Evolutionary conservation across 2,329 filamentous ascomycete genomes (phyloP), one percentile per base, ranked within the genome.

Genomic region (Ascochyta fabae): DNA sequence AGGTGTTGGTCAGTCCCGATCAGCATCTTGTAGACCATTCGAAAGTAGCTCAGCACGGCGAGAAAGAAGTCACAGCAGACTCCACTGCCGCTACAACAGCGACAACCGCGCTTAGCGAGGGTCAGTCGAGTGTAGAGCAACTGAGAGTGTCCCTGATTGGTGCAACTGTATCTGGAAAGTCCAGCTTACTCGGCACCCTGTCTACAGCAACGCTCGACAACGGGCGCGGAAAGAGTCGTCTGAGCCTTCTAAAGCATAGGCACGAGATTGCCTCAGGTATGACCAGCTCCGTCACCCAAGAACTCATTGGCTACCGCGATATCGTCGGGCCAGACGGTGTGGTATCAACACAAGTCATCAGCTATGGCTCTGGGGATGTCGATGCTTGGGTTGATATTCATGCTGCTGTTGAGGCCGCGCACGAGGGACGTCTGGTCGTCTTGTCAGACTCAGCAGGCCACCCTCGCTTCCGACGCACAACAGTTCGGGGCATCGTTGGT

Each of bases 331-430:
- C 47, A 3, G 51, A 58, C 10, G 61, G 53, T 7, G 48, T 51
- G 12, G 54, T 56, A 15, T 57, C 61, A 1, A 67, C 65, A 15
- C 73, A 80, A 16, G 79, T 95, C 35, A 81, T 96, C 68, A 98
- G 96, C 72, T 98, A 96, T 72, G 88, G 90, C 3, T 88, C 89
- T 56, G 88, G 88, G 13, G 92, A 96, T 70, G 88, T 97, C 42
- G 90, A 92, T 55, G 93, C 92, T 0, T 99, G 95, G 95, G 88
- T 91, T 48, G 94, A 97, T 71, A 95, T 98, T 48, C 95, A 99
- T 73, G 88, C 90, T 34, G 85, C 87, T 44, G 86, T 91, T 0
- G 86, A 88, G 57, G 78, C 87, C 38, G 86, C 91, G 1, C 85
- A 87, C 53, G 78, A 83, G 55, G 91, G 88, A 3, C 87, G 93